Evolutionary conservation across 2,329 filamentous ascomycete genomes (phyloP).

Genomic region (Colletotrichum agaves): DNA sequence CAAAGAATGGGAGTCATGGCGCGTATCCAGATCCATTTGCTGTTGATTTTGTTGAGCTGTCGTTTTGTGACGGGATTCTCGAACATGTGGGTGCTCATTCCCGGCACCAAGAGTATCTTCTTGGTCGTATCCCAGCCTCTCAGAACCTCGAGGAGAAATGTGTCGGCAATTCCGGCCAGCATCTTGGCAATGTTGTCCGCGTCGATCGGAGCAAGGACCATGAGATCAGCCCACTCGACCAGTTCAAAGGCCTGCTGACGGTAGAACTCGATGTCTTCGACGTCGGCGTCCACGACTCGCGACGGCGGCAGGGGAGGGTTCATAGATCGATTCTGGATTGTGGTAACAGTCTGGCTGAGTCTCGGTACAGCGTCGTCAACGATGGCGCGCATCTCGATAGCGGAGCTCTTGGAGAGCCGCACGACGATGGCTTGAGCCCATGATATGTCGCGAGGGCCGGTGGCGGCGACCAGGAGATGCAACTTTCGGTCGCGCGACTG

Average conservation of each 20-base stretch:
- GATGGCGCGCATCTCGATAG: slow-evolving; percentile 70
- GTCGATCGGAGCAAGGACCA: slow-evolving; percentile 86
- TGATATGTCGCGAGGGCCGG: slow-evolving; percentile 72
- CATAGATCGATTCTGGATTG: slow-evolving; percentile 65
- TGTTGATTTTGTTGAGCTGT: slow-evolving; percentile 83
- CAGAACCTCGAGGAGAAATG: slow-evolving; percentile 81
- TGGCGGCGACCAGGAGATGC: slow-evolving; percentile 72
- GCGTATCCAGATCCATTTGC: slow-evolving; percentile 88
- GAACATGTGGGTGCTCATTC: slow-evolving; percentile 92
- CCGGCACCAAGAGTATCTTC: slow-evolving; percentile 84
- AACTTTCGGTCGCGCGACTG: slow-evolving; percentile 57
- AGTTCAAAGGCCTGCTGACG: slow-evolving; percentile 70
- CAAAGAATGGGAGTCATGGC: slow-evolving; percentile 85
- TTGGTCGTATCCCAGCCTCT: slow-evolving; percentile 90
- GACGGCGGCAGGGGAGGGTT: slow-evolving; percentile 43
- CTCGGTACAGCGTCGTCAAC: slow-evolving; percentile 73
- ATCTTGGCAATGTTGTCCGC: slow-evolving; percentile 88
- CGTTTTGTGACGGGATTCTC: slow-evolving; percentile 89
- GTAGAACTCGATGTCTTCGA: slow-evolving; percentile 63
- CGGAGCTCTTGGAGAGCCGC: slow-evolving; percentile 72
- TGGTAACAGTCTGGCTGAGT: slow-evolving; percentile 70
- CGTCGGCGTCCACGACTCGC: slow-evolving; percentile 46
- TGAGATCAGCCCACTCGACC: slow-evolving; percentile 87
- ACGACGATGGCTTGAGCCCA: slow-evolving; percentile 74
- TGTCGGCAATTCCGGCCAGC: slow-evolving; percentile 85